Conservation (phyloP, 495 filamentous ascomycete species). For the Lophiotrema nucula region DNA sequence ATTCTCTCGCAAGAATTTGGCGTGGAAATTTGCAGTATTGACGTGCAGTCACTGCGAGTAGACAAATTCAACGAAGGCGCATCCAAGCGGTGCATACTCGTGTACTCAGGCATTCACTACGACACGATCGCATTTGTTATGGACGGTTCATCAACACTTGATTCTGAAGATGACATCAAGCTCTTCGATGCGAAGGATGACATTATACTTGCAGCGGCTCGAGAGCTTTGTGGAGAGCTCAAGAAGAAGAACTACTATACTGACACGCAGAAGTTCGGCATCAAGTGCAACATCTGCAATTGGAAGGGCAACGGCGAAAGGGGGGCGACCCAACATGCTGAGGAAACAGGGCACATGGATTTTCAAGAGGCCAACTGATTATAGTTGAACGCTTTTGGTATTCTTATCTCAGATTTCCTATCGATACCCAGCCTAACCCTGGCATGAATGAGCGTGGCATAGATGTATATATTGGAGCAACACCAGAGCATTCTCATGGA, state of each 20-base stretch:
- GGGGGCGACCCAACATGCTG: slow-evolving; percentile 66
- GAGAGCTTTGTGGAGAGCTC: slow-evolving; percentile 69
- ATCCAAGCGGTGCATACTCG: slow-evolving; percentile 69
- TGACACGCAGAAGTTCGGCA: slow-evolving; percentile 77
- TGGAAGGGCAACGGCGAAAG: slow-evolving; percentile 72
- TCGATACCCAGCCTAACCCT: no score
- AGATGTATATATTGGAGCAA: no score
- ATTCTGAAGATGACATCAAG: slow-evolving; percentile 72
- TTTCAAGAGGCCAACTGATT: slow-evolving; percentile 61
- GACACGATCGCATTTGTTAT: slow-evolving; percentile 78
- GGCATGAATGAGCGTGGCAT: no score
- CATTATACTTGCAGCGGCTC: slow-evolving; percentile 64
- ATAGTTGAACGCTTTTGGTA: not conserved
- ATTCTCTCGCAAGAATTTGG: slow-evolving; percentile 84
- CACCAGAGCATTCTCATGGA: no score
- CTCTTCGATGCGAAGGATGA: slow-evolving; percentile 72
- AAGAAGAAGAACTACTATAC: slow-evolving; percentile 81
- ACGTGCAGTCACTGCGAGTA: slow-evolving; percentile 65
- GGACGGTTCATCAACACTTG: slow-evolving; percentile 54
- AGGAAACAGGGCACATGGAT: slow-evolving; percentile 63
- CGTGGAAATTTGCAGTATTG: slow-evolving; percentile 82
- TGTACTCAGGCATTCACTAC: slow-evolving; percentile 95
- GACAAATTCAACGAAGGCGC: slow-evolving; percentile 82
- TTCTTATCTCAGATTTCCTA: no score
- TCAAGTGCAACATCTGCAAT: slow-evolving; percentile 76